Evolutionary conservation across 2,329 filamentous ascomycete species (phyloP).

Genomic region (Elsinoe perseae): DNA sequence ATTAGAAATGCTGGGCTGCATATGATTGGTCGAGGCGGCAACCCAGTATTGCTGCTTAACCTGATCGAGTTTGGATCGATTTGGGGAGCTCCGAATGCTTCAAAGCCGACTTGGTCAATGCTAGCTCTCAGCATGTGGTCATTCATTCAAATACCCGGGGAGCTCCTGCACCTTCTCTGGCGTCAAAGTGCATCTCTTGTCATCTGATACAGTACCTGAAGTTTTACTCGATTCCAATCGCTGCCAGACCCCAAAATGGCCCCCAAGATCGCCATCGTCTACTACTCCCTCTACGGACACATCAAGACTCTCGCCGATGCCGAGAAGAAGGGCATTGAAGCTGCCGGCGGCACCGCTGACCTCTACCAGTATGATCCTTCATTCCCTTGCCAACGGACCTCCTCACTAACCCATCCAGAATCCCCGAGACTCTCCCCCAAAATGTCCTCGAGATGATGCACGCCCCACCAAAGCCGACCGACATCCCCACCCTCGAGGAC

Average conservation of each 20-base stretch:
- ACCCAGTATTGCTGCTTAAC: not conserved
- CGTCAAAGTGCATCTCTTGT: not conserved
- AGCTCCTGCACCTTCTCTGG: not conserved
- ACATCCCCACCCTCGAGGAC: constrained; percentile 55
- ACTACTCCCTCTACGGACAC: constrained; percentile 96
- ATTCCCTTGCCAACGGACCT: not conserved
- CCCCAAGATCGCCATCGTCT: constrained; percentile 62
- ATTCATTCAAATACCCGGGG: constrained; percentile 5
- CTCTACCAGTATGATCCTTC: constrained; percentile 62
- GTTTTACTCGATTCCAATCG: not conserved
- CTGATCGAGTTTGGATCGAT: constrained; percentile 1
- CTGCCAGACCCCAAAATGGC: constrained; percentile 20
- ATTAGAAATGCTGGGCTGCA: not conserved
- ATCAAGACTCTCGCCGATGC: constrained; percentile 76
- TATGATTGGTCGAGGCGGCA: not conserved
- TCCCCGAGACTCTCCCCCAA: constrained; percentile 75
- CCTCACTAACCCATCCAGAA: constrained; percentile 36
- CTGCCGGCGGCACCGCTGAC: constrained; percentile 72
- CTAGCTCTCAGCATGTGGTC: not conserved
- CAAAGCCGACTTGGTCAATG: not conserved
- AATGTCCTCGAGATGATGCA: constrained; percentile 88
- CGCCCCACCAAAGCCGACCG: constrained; percentile 66
- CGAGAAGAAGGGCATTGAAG: constrained; percentile 83
- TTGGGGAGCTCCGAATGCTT: constrained; percentile 10
- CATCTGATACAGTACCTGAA: not conserved